A percentile compares a stretch with the other conserved stretches of the same genome.
phyloP scores from a whole-genome alignment of 1,284 basidiomycete genomes.

The Leccinum holopus region DNA sequence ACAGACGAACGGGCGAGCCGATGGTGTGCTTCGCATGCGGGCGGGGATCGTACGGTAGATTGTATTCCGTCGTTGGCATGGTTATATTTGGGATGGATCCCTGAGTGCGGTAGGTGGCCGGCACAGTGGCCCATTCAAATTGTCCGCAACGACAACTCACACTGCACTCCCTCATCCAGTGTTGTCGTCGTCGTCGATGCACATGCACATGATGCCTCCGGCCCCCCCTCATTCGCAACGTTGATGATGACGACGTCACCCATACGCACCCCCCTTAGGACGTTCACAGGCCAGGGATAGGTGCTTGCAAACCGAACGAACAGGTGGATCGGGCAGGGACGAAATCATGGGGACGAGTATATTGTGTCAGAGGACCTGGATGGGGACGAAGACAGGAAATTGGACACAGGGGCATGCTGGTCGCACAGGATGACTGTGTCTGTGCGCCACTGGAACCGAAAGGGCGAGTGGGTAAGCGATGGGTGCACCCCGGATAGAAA shows the following conservation, averaged over 20 bases:
- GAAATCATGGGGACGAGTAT: neutral
- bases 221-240: too few species aligned
- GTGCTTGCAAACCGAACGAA: slow-evolving; percentile 42
- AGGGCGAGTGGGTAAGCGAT: slow-evolving; percentile 44
- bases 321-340: slow-evolving; percentile 25
- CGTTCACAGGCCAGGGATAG: slow-evolving; percentile 67
- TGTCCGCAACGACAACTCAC: too few species aligned
- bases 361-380: neutral
- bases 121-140: too few species aligned
- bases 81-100: neutral
- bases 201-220: too few species aligned
- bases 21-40: slow-evolving; percentile 45
- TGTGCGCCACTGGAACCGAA: slow-evolving; percentile 55
- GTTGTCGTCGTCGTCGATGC: too few species aligned
- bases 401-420: slow-evolving; percentile 11
- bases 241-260: too few species aligned
- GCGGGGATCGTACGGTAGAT: slow-evolving; percentile 47
- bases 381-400: neutral
- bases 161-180: too few species aligned
- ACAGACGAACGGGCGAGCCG: slow-evolving; percentile 57
- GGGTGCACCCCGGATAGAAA: slow-evolving; percentile 13
- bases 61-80: slow-evolving; percentile 30
- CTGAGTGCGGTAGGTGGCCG: slow-evolving; percentile 27
- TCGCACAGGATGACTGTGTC: slow-evolving; percentile 47
- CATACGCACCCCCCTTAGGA: slow-evolving; percentile 22